Conservation (phyloP, 2,329 filamentous ascomycete genomes). For the Scleromitrula shiraiana region DNA sequence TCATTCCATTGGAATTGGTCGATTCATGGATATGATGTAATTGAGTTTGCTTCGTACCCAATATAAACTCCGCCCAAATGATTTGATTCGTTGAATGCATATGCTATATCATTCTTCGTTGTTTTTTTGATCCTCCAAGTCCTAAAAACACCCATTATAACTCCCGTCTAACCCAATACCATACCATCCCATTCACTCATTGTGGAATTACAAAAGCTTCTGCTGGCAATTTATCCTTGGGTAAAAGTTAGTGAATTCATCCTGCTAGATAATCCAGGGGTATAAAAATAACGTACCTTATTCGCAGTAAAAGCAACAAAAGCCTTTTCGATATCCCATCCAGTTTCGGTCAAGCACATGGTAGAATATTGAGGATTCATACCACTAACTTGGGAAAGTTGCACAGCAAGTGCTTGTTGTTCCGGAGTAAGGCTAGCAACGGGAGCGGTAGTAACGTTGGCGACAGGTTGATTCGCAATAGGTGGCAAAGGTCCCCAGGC, state of each 20-base stretch:
- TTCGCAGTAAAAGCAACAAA: conserved; percentile 67
- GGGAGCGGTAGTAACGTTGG: background rate
- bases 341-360: conserved; percentile 71
- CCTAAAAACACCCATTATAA: no score
- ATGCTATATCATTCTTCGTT: no score
- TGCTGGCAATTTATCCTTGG: conserved; percentile 10
- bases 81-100: no score
- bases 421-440: conserved; percentile 19
- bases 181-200: background rate
- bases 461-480: conserved; percentile 14
- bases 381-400: conserved; percentile 68
- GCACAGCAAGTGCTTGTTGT: conserved; percentile 62
- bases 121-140: no score
- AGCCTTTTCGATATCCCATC: conserved; percentile 73
- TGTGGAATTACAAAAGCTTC: conserved; percentile 6
- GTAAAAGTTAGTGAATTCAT: background rate
- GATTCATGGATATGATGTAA: no score
- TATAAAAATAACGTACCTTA: conserved; percentile 43
- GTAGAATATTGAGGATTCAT: conserved; percentile 74
- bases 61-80: no score
- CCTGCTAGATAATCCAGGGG: background rate
- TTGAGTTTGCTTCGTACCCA: no score
- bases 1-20: no score
- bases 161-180: no score
- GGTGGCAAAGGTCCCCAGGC: conserved; percentile 46